A percentile compares a stretch with the other conserved stretches of the same genome.
Conservation (phyloP, 208 protist species). For the Herpetomonas samuelpessoai region DNA sequence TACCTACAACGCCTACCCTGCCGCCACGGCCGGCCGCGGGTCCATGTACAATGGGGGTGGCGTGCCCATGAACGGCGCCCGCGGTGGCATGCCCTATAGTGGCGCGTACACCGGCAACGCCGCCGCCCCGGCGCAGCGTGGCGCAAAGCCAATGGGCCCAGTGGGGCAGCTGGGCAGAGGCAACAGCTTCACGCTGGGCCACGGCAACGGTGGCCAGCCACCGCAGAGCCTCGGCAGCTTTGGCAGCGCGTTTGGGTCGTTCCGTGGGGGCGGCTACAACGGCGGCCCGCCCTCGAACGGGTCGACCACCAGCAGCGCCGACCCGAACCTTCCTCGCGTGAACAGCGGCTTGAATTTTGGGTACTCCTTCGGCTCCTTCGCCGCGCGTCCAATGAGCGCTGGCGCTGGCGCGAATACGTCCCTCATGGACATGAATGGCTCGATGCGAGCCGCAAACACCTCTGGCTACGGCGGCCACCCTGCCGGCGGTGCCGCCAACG, state of each 20-base stretch:
- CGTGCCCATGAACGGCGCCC: neutral
- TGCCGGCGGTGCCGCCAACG: conserved; percentile 3
- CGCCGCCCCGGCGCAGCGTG: neutral
- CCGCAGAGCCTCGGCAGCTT: conserved; percentile 21
- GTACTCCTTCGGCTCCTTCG: neutral
- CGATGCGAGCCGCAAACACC: too few relatives aligned
- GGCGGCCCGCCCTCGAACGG: conserved; percentile 2
- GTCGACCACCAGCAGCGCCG: conserved; percentile 16
- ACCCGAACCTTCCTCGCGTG: conserved; percentile 27
- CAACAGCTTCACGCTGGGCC: conserved; percentile 13
- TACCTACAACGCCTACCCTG: neutral
- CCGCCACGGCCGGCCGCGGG: neutral
- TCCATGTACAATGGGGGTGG: neutral
- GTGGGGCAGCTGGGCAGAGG: conserved; percentile 5
- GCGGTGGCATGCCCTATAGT: neutral
- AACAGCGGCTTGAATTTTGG: conserved; percentile 34
- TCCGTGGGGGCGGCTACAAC: neutral
- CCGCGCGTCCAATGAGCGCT: neutral
- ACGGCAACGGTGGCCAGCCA: conserved; percentile 6
- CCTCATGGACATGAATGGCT: conserved; percentile 8
- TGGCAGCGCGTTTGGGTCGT: neutral
- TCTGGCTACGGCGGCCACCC: neutral
- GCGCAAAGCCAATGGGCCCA: neutral
- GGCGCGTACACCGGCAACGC: neutral
- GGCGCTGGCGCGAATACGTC: conserved; percentile 13